phyloP scores from a whole-genome alignment of 2,329 filamentous ascomycete genomes.

The Malbranchea zuffiana region DNA sequence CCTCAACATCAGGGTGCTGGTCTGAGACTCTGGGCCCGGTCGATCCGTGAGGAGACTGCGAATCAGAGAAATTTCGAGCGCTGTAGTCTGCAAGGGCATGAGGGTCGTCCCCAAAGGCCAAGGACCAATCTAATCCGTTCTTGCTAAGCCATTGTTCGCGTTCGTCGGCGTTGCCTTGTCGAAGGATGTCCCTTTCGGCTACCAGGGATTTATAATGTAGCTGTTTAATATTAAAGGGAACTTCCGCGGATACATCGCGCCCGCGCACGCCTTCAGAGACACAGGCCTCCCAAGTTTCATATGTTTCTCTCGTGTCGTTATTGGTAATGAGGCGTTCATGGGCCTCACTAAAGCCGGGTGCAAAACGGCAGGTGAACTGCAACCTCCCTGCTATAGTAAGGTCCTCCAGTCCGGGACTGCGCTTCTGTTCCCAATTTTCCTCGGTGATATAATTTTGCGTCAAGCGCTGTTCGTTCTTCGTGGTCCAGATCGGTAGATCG shows the following conservation, averaged over 20 bases:
- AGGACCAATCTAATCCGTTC: constrained; percentile 75
- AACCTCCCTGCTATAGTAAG: constrained; percentile 72
- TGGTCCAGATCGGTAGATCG: constrained; percentile 84
- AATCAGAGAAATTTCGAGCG: constrained; percentile 32
- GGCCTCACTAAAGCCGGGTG: constrained; percentile 76
- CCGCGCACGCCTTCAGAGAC: constrained; percentile 72
- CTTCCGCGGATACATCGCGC: constrained; percentile 58
- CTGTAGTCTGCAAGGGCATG: constrained; percentile 45
- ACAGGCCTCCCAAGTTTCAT: constrained; percentile 89
- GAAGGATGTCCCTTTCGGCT: constrained; percentile 69
- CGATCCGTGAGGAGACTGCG: constrained; percentile 12
- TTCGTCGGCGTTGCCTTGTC: constrained; percentile 53
- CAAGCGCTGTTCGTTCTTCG: constrained; percentile 60
- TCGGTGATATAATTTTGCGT: constrained; percentile 89
- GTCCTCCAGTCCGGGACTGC: constrained; percentile 60
- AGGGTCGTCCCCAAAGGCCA: constrained; percentile 73
- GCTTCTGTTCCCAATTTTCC: constrained; percentile 52
- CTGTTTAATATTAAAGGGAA: constrained; percentile 60
- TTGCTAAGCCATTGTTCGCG: constrained; percentile 67
- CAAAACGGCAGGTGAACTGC: constrained; percentile 71
- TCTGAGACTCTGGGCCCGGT: constrained; percentile 20
- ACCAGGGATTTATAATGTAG: constrained; percentile 73
- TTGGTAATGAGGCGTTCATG: constrained; percentile 75
- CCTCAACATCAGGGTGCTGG: constrained; percentile 16
- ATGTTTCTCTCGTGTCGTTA: constrained; percentile 84